A percentile compares a stretch with the other conserved stretches of the same genome.
These are phyloP conservation scores for Colletotrichum noveboracense DNA, from an alignment of 2,329 filamentous ascomycete genomes.

Conservation along the genomic window DNA sequence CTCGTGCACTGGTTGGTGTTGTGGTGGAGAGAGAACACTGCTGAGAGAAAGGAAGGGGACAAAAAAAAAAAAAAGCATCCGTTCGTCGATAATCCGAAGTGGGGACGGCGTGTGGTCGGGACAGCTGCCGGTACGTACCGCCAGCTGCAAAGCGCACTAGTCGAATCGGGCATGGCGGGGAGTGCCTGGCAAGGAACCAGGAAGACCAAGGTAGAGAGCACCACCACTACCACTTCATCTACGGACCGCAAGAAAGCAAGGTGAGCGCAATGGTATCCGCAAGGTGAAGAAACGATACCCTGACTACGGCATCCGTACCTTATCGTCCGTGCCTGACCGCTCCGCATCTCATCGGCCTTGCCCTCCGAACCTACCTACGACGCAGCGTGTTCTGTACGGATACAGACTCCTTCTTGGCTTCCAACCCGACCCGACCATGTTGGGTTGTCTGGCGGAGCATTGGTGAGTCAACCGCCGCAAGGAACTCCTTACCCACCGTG, in stretches of 20 bases:
- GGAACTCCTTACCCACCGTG: not conserved
- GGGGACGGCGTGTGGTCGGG: not conserved
- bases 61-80: not conserved
- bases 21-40: conserved; percentile 22
- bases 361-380: not conserved
- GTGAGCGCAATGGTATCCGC: not conserved
- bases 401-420: not conserved
- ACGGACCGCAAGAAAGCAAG: not conserved
- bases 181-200: not conserved
- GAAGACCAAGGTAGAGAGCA: not conserved
- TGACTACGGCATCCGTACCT: not conserved
- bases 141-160: not conserved
- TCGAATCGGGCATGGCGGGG: not conserved
- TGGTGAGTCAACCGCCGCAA: not conserved
- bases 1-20: conserved; percentile 23
- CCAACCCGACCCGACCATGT: not conserved
- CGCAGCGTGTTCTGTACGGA: not conserved
- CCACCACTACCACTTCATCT: not conserved
- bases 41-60: not conserved
- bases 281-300: not conserved
- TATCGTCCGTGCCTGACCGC: not conserved
- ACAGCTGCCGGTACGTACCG: not conserved
- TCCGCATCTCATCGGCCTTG: not conserved
- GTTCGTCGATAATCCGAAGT: conserved; percentile 1
- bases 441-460: not conserved